Evolutionary conservation across 2,329 filamentous ascomycete species (phyloP).

Genomic region (Fusarium decemcellulare): DNA sequence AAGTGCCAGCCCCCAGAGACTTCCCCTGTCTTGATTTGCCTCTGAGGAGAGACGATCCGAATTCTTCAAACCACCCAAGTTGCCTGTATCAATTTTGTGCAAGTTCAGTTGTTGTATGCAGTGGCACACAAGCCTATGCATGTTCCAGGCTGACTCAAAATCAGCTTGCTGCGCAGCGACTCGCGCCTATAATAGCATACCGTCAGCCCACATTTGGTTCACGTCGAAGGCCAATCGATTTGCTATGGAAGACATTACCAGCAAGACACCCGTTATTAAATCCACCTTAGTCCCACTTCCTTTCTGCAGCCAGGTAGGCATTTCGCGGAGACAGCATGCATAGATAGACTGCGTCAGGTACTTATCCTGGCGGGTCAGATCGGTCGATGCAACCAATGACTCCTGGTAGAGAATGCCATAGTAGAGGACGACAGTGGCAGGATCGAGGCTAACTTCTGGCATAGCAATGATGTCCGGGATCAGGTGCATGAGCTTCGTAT

Average conservation of each 20-base stretch:
- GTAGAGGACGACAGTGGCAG: conserved; percentile 9
- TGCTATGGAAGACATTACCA: not conserved
- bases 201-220: not conserved
- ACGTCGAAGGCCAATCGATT: too few species aligned
- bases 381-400: not conserved
- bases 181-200: not conserved
- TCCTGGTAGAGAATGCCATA: conserved; percentile 15
- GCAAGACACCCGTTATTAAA: conserved; percentile 5
- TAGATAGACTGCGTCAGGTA: conserved; percentile 1
- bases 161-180: conserved; percentile 12
- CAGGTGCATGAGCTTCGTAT: conserved; percentile 12
- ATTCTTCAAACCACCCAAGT: not conserved
- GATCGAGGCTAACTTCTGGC: conserved; percentile 6
- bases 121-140: conserved; percentile 8
- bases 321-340: conserved; percentile 3
- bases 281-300: conserved; percentile 4
- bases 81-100: conserved; percentile 9
- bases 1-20: conserved; percentile 12
- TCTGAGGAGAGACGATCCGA: not conserved
- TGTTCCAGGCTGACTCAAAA: conserved; percentile 12
- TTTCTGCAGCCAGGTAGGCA: conserved; percentile 4
- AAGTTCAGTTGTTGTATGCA: conserved; percentile 4
- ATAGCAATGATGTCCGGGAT: conserved; percentile 10
- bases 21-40: conserved; percentile 4
- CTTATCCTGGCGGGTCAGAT: not conserved